Percentiles rank a stretch among this genome's conserved stretches.
These are phyloP conservation scores for Picea abies DNA, from an alignment of 83 land plant genomes.

Conservation along the genomic window DNA sequence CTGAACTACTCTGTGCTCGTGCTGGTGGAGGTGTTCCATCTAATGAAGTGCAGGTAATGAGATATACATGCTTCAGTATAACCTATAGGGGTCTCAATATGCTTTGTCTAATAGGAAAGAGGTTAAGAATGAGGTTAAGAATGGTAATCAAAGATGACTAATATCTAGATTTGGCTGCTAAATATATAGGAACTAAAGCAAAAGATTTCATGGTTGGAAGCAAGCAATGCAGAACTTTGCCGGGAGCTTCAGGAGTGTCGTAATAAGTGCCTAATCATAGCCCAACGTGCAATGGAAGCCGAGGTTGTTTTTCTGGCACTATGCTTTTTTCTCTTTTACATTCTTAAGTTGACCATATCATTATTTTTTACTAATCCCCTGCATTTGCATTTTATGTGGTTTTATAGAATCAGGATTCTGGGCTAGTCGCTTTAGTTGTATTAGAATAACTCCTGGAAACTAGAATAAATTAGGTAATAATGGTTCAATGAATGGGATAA, in stretches of 20 bases:
- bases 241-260: conserved; percentile 77
- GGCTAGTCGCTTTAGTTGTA: not conserved
- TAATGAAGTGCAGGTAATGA: conserved; percentile 69
- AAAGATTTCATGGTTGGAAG: conserved; percentile 94
- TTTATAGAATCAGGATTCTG: not conserved
- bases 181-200: conserved; percentile 75
- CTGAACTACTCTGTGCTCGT: conserved; percentile 89
- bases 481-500: not conserved
- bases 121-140: too few species aligned
- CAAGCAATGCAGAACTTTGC: conserved; percentile 77
- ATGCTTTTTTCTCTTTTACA: not conserved
- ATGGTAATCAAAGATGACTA: not conserved
- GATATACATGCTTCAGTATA: not conserved
- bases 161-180: not conserved
- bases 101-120: conserved; percentile 10
- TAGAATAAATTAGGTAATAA: not conserved
- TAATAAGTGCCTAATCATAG: conserved; percentile 32
- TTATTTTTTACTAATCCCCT: not conserved
- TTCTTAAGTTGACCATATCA: not conserved
- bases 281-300: conserved; percentile 54
- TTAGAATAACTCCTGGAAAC: not conserved
- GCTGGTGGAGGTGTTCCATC: conserved; percentile 52
- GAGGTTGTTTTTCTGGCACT: conserved; percentile 40
- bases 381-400: not conserved
- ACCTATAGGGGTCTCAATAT: not conserved